Base-by-base conservation (phyloP, 1,284 basidiomycete genomes). In the Papiliotrema nemorosa region DNA sequence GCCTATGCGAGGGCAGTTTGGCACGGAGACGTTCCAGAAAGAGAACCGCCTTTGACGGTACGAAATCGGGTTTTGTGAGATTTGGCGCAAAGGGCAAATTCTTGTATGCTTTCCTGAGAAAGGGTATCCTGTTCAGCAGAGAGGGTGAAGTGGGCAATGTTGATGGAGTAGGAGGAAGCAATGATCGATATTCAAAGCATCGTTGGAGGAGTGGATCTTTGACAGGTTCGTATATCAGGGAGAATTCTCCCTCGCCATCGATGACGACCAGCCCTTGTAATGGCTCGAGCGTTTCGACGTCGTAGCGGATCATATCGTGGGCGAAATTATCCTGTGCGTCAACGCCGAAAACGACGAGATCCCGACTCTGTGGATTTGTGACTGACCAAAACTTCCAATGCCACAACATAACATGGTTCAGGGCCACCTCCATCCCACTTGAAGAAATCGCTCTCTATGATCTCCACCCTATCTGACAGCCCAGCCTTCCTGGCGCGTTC, bases 281-380 rank as follows among this genome's bases (percentile, higher is more conserved):
- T 0, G 94, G 90, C 60, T 84, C 77, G 49, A 88, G 78, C 2
- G 84, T 90, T 52, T 79, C 76, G 33, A 88, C 77, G 62, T 91
- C 85, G 66, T 96, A 97, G 27, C 94, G 86, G 39, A 99, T 81
- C 62, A 97, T 82, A 68, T 99, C 96, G 70, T 98, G 96, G 2
- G 93, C 85, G 57, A 99, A 90, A 72, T 99, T 99, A 74, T 99
- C 96, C 87, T 90, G 62, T 52, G 27, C 52, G 43, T n/a, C n/a
- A n/a, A n/a, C n/a, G n/a, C n/a, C n/a, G n/a, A n/a, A n/a, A n/a
- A n/a, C n/a, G n/a, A n/a, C n/a, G n/a, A n/a, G n/a, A n/a, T n/a
- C n/a, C n/a, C n/a, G n/a, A n/a, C n/a, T n/a, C n/a, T n/a, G n/a
- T n/a, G n/a, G n/a, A n/a, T n/a, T n/a, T n/a, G n/a, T 31, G 9